Percentiles rank a stretch among this genome's conserved stretches.
Conservation (phyloP, 192 early-diverging fungal species). For the Spizellomyces sp. region DNA sequence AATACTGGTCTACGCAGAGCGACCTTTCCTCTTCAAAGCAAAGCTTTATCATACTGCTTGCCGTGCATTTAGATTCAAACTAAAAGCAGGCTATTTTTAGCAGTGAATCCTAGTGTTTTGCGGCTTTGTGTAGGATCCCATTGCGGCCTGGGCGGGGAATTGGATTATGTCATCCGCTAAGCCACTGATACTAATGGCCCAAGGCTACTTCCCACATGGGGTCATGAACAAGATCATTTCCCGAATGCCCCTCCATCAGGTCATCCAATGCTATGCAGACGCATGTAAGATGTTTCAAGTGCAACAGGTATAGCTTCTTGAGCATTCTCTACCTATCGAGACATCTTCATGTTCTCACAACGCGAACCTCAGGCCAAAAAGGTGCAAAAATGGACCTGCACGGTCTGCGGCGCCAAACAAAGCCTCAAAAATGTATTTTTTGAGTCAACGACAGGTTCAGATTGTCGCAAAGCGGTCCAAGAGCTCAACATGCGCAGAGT, state of each 20-base stretch:
- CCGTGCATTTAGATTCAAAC: too few relatives aligned
- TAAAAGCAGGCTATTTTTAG: too few relatives aligned
- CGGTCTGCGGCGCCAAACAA: slow-evolving; percentile 7
- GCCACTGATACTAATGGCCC: too few relatives aligned
- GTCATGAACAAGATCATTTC: background rate
- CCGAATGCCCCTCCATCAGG: background rate
- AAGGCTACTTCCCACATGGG: too few relatives aligned
- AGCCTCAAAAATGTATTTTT: background rate
- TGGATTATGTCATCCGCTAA: too few relatives aligned
- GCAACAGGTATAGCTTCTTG: slow-evolving; percentile 5
- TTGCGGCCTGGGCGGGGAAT: too few relatives aligned
- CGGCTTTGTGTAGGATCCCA: too few relatives aligned
- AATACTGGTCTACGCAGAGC: too few relatives aligned
- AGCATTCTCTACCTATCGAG: background rate
- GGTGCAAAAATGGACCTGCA: slow-evolving; percentile 4
- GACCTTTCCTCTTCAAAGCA: too few relatives aligned
- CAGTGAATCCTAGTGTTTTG: too few relatives aligned
- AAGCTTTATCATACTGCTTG: too few relatives aligned
- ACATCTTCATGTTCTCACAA: background rate
- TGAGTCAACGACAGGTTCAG: background rate
- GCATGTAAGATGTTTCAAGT: slow-evolving; percentile 5
- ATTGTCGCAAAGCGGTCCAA: slow-evolving; percentile 3
- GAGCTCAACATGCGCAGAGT: slow-evolving; percentile 1
- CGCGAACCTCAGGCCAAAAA: slow-evolving; percentile 2
- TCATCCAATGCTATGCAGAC: slow-evolving; percentile 8